phyloP scores from a whole-genome alignment of 768 basidiomycete genomes.

The Tubosaeta sp. region DNA sequence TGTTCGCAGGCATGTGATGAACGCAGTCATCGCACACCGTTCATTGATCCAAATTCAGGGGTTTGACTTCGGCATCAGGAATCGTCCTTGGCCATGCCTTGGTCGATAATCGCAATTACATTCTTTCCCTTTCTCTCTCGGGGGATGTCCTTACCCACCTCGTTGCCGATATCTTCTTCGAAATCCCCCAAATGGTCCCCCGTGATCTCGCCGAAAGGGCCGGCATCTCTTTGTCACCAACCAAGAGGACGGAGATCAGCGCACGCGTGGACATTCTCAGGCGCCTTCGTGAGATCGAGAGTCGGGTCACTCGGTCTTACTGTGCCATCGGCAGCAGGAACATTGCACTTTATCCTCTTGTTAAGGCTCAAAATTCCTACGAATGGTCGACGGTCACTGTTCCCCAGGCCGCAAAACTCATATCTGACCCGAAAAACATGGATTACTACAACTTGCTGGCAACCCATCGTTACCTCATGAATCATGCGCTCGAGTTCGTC shows the following conservation, averaged over 20 bases:
- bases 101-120: constrained; percentile 27
- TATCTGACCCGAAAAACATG: constrained; percentile 29
- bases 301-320: constrained; percentile 40
- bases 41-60: constrained; percentile 17
- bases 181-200: constrained; percentile 53
- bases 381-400: constrained; percentile 57
- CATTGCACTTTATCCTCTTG: constrained; percentile 36
- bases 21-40: neutral
- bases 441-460: constrained; percentile 40
- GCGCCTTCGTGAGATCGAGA: constrained; percentile 51
- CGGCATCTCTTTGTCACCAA: constrained; percentile 32
- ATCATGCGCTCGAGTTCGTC: constrained; percentile 47
- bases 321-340: constrained; percentile 32
- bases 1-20: constrained; percentile 41
- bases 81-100: constrained; percentile 29
- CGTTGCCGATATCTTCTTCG: constrained; percentile 54
- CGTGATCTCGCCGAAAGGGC: constrained; percentile 45
- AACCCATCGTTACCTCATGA: constrained; percentile 65
- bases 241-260: constrained; percentile 35
- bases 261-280: constrained; percentile 66
- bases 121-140: constrained; percentile 28
- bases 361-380: constrained; percentile 43
- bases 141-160: constrained; percentile 53
- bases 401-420: constrained; percentile 44
- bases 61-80: constrained; percentile 19